Percentiles rank a stretch among this genome's conserved stretches.
These are phyloP conservation scores for Colletotrichum sp. DNA, from an alignment of 2,329 filamentous ascomycete species.

Conservation along the genomic window DNA sequence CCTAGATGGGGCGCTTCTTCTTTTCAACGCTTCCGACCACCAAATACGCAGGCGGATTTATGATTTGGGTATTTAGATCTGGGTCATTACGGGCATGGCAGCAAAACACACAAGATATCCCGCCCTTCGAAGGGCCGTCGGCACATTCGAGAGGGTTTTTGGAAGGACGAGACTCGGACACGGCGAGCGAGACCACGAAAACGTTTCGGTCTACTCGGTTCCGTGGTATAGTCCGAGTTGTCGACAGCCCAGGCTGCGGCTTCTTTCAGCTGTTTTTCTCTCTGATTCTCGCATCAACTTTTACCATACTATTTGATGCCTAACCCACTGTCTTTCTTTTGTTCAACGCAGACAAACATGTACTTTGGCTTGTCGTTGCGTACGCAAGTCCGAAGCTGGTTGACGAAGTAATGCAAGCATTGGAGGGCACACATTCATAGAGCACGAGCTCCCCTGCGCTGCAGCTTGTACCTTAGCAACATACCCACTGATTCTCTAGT, in stretches of 20 bases:
- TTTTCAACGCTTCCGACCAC: conserved; percentile 17
- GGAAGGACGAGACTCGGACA: neutral
- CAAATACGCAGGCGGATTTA: conserved; percentile 2
- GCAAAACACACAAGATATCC: conserved; percentile 19
- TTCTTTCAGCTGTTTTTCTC: neutral
- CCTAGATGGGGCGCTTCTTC: conserved; percentile 18
- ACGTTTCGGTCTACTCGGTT: neutral
- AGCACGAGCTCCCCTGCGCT: neutral
- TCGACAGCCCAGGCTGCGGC: neutral
- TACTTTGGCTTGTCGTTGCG: neutral
- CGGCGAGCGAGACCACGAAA: neutral
- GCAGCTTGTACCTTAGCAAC: conserved; percentile 14
- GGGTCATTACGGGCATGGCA: conserved; percentile 13
- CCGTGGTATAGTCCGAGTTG: neutral
- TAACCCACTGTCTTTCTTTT: conserved; percentile 9
- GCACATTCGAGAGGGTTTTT: neutral
- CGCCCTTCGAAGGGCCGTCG: neutral
- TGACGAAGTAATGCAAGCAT: conserved; percentile 6
- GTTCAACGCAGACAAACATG: neutral
- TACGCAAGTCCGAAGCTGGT: neutral
- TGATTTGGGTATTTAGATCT: conserved; percentile 20
- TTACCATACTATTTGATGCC: conserved; percentile 11
- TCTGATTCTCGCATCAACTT: conserved; percentile 8
- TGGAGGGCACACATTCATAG: neutral
- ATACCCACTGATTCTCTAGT: conserved; percentile 4